Percentiles rank a stretch among this genome's conserved stretches.
These are phyloP conservation scores for Fermentozyma sake DNA, from an alignment of 1,139 yeast genomes.

Conservation along the genomic window DNA sequence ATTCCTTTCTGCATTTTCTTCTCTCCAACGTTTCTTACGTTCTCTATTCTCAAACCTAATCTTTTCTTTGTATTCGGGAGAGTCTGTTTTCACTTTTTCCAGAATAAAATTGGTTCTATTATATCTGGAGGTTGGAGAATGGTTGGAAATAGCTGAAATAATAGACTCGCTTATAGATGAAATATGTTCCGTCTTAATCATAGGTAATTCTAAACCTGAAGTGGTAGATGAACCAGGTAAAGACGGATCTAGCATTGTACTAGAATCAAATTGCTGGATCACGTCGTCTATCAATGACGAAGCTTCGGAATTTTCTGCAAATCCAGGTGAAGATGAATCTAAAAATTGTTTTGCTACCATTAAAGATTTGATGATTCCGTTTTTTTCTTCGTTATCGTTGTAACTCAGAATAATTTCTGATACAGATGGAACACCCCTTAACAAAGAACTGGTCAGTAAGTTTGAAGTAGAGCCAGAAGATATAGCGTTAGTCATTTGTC, in stretches of 20 bases:
- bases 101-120: conserved; percentile 12
- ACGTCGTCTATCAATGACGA: conserved; percentile 23
- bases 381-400: conserved; percentile 20
- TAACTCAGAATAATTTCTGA: conserved; percentile 23
- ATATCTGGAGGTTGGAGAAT: conserved; percentile 13
- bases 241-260: conserved; percentile 2
- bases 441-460: conserved; percentile 6
- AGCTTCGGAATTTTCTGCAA: conserved; percentile 17
- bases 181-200: conserved; percentile 17
- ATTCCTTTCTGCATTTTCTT: conserved; percentile 72
- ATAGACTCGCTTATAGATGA: conserved; percentile 28
- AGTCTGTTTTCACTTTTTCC: conserved; percentile 26
- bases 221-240: neutral
- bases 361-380: conserved; percentile 30
- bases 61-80: conserved; percentile 49
- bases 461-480: conserved; percentile 5
- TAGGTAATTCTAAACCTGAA: conserved; percentile 2
- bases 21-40: conserved; percentile 90
- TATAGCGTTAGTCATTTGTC: conserved; percentile 41
- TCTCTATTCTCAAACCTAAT: conserved; percentile 71
- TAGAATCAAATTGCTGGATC: conserved; percentile 16
- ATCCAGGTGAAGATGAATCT: no score
- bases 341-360: conserved; percentile 37
- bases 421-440: conserved; percentile 13
- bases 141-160: conserved; percentile 25